Percentiles rank a stretch among this genome's conserved stretches.
Conservation (phyloP, 2,329 filamentous ascomycete genomes). For the Xenosphaeropsis pyriputrescens region DNA sequence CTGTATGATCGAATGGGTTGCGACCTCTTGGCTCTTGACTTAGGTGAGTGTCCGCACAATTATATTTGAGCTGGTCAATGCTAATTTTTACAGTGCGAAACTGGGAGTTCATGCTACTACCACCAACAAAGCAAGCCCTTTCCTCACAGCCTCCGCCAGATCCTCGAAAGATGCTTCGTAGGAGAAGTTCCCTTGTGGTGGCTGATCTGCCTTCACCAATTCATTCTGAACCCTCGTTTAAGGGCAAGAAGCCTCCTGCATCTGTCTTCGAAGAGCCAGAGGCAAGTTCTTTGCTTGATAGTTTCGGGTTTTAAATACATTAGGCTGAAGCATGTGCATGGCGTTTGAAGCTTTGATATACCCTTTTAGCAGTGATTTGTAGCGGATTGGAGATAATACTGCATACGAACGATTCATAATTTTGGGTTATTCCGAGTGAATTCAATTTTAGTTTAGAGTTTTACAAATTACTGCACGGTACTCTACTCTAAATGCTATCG, state of each 20-base stretch:
- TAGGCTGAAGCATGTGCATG: neutral
- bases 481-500: too few species aligned
- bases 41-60: conserved; percentile 38
- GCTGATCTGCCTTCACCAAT: conserved; percentile 47
- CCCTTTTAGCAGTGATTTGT: too few species aligned
- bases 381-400: too few species aligned
- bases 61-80: conserved; percentile 8
- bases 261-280: conserved; percentile 90
- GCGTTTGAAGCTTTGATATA: too few species aligned
- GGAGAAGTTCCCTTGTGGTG: conserved; percentile 66
- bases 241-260: conserved; percentile 42
- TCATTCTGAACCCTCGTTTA: conserved; percentile 18
- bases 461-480: too few species aligned
- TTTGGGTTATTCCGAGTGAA: too few species aligned
- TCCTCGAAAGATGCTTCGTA: conserved; percentile 51
- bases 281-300: conserved; percentile 74
- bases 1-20: conserved; percentile 88
- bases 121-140: conserved; percentile 26
- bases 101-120: conserved; percentile 62
- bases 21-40: conserved; percentile 72
- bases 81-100: conserved; percentile 40
- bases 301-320: conserved; percentile 63
- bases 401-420: too few species aligned
- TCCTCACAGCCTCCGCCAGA: conserved; percentile 26
- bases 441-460: too few species aligned